Evolutionary conservation across 2,329 filamentous ascomycete genomes (phyloP), one percentile per base, ranked within the genome.

Genomic region (Stemphylium vesicarium): DNA sequence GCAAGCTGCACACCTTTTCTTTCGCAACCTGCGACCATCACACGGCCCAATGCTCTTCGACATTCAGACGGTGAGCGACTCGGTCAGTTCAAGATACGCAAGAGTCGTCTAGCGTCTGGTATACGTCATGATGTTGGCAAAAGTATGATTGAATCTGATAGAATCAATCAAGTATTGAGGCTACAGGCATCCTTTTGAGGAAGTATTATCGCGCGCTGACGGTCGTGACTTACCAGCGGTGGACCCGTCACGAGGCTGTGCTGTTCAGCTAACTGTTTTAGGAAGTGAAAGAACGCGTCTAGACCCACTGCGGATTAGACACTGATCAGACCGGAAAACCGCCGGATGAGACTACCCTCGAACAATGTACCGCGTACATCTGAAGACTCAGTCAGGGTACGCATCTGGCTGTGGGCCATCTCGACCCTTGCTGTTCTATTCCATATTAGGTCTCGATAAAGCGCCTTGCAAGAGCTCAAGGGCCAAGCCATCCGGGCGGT

Each of bases 11-110:
- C 68, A 71, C 12, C 68, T 60, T 49, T 65, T 70, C 26, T 61
- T 63, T 29, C 63, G 59, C 4, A 65, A 61, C 49, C 63, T 69
- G n/a, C 68, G 68, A 26, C 68, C 68, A 53, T 71, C 68, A 13
- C 60, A 63, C 20, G 68, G 68, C 20, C 68, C 68, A n/a, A 64
- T 59, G 16, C 43, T 48, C 24, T 24, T 24, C 22, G 22, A 24
- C 22, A 24, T 24, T 24, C 4, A 24, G 7, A 24, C 4, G 6
- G 22, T 24, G 22, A 24, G 4, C 22, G 7, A 7, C 7, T 24
- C 22, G 22, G 22, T 24, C 22, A 24, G 6, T 7, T 24, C 22
- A 6, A 8, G 22, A 24, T 24, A 24, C 22, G 4, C 22, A 24
- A 24, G 22, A 3, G 22, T 24, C 22, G 22, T 24, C 22, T 24